phyloP scores from a whole-genome alignment of 495 filamentous ascomycete species.

The Aspergillus ellipticus region DNA sequence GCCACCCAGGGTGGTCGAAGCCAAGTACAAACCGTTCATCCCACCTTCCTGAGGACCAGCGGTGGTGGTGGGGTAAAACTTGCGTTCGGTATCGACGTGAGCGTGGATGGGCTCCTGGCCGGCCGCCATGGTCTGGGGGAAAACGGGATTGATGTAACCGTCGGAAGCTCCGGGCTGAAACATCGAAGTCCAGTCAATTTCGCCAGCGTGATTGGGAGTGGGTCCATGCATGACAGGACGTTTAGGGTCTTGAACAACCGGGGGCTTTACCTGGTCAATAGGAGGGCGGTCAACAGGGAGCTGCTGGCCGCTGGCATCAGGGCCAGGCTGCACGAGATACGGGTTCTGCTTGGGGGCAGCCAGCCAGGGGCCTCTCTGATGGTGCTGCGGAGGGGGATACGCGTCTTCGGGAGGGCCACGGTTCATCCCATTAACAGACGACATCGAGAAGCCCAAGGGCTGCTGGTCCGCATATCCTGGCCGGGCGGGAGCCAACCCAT shows the following conservation, averaged over 20 bases:
- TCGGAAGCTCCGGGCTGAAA: conserved; percentile 65
- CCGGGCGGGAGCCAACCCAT: conserved; percentile 37
- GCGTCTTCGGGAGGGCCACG: conserved; percentile 39
- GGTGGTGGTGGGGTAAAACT: conserved; percentile 44
- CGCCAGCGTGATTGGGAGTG: conserved; percentile 38
- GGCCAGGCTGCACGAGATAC: conserved; percentile 44
- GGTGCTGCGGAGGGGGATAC: conserved; percentile 35
- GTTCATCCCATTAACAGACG: conserved; percentile 46
- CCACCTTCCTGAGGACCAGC: conserved; percentile 39
- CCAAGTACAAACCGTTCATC: conserved; percentile 47
- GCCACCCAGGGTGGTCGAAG: conserved; percentile 44
- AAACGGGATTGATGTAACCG: conserved; percentile 57
- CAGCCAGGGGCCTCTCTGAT: conserved; percentile 44
- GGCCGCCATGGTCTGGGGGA: conserved; percentile 50
- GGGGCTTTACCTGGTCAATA: conserved; percentile 50
- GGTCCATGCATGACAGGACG: conserved; percentile 43
- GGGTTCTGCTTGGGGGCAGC: conserved; percentile 46
- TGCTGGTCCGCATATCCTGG: conserved; percentile 43
- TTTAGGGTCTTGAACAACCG: conserved; percentile 40
- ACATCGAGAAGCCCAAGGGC: conserved; percentile 44
- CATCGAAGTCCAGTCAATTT: conserved; percentile 67
- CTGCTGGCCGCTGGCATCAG: conserved; percentile 41
- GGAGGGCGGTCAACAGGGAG: conserved; percentile 46
- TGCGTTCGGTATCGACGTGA: conserved; percentile 44
- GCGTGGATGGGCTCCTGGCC: conserved; percentile 45